Evolutionary conservation across 192 early-diverging fungal species (phyloP).

Genomic region (Mortierella claussenii): DNA sequence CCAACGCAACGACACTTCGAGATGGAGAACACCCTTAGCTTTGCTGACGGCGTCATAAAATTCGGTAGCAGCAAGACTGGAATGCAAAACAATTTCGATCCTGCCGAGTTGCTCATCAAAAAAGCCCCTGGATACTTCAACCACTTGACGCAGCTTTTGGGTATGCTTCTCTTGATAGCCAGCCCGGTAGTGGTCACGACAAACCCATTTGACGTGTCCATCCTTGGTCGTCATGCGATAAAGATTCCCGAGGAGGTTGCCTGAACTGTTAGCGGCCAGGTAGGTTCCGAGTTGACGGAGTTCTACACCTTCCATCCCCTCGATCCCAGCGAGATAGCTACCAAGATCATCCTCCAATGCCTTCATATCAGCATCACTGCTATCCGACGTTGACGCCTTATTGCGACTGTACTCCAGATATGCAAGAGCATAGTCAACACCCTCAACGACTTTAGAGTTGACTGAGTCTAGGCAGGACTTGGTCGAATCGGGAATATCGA

Average conservation of each 20-base stretch:
- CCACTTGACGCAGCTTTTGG: conserved; percentile 6
- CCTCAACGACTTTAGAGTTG: neutral
- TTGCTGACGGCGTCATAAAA: conserved; percentile 16
- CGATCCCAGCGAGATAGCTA: neutral
- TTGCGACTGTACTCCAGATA: neutral
- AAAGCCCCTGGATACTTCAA: conserved; percentile 1
- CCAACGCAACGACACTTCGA: neutral
- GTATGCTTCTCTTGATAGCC: conserved; percentile 9
- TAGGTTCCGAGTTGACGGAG: conserved; percentile 20
- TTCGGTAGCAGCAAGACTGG: conserved; percentile 10
- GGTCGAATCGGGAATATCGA: neutral
- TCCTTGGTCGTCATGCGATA: conserved; percentile 17
- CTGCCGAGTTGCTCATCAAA: conserved; percentile 30
- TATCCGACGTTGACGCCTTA: neutral
- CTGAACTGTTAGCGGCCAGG: neutral
- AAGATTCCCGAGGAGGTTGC: conserved; percentile 10
- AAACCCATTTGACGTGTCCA: conserved; percentile 41
- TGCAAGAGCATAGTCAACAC: neutral
- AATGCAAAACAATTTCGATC: conserved; percentile 1
- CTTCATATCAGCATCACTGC: neutral
- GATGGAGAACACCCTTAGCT: conserved; percentile 19
- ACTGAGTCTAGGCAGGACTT: neutral
- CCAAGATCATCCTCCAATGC: conserved; percentile 2
- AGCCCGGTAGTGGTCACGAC: conserved; percentile 20
- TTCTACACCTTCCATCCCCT: conserved; percentile 28